These are phyloP conservation scores for Microascus cirrosus DNA, from an alignment of 2,329 filamentous ascomycete genomes.

Conservation along the genomic window DNA sequence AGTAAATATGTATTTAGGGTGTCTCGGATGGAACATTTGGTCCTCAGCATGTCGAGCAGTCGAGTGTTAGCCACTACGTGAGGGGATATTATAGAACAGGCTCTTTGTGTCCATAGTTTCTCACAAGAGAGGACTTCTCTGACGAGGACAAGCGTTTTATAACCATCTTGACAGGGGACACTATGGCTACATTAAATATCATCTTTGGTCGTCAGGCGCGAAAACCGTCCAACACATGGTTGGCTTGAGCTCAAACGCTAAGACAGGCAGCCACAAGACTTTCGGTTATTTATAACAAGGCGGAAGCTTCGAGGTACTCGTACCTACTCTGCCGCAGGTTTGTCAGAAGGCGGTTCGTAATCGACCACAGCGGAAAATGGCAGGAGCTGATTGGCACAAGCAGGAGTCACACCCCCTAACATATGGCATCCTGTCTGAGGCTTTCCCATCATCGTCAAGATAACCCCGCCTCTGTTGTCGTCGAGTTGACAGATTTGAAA, in stretches of 20 bases:
- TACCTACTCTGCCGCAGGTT: background rate
- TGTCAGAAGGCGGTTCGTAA: background rate
- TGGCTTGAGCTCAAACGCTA: background rate
- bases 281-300: background rate
- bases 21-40: too few relatives aligned
- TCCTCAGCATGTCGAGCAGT: too few relatives aligned
- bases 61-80: too few relatives aligned
- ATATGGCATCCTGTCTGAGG: background rate
- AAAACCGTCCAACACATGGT: background rate
- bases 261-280: background rate
- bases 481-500: too few relatives aligned
- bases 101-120: too few relatives aligned
- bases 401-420: background rate
- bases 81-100: too few relatives aligned
- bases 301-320: background rate
- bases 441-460: background rate
- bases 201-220: background rate
- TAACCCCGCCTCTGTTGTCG: too few relatives aligned
- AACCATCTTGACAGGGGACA: too few relatives aligned
- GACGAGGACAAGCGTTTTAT: too few relatives aligned
- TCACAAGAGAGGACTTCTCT: too few relatives aligned
- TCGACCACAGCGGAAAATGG: background rate
- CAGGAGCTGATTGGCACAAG: background rate
- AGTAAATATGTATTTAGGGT: too few relatives aligned
- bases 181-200: too few relatives aligned